Evolutionary conservation across 2,329 filamentous ascomycete species (phyloP), one percentile per base, ranked within the genome.

Genomic region (Arachnomyces sp.): DNA sequence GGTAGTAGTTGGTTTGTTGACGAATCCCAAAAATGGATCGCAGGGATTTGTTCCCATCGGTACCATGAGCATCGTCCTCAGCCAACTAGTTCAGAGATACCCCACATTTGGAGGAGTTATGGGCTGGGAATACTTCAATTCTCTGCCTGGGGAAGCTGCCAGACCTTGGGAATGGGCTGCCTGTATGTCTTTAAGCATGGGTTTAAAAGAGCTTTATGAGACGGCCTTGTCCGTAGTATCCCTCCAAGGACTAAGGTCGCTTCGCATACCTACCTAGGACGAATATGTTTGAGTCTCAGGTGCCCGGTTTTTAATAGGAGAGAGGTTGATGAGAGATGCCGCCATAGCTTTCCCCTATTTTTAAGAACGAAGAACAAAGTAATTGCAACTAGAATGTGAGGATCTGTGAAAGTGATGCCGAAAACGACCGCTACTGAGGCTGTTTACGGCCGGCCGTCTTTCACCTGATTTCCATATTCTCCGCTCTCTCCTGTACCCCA

Each of bases 121-220:
- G 80, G 87, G 87, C 2, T 95, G 89, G 89, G 89, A 95, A 65
- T 94, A 92, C 59, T 94, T 90, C 66, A 93, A 94, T 66, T 77
- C 81, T 40, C 59, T 79, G 43, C 83, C 84, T 0, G 81, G 80
- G 1, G 80, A 76, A 16, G 57, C 56, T 2, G 66, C 68, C 9
- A 65, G 71, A 40, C 84, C 85, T 0, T 90, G 82, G 82, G 71
- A 84, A 49, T 94, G 88, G 88, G 84, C 84, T 0, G 72, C 71
- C 34, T 71, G 73, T 42, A 81, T 92, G 70, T 78, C 79, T 0
- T 40, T 68, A 39, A 65, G 55, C 37, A 61, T 68, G 60, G 61
- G 60, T 0, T 64, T 68, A 62, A 66, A 57, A 39, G 57, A 57
- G 32, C 31, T 67, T 15, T 49, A 63, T 28, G 48, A 52, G 38